phyloP scores from a whole-genome alignment of 2,329 filamentous ascomycete species.

The Xylariales sp. region DNA sequence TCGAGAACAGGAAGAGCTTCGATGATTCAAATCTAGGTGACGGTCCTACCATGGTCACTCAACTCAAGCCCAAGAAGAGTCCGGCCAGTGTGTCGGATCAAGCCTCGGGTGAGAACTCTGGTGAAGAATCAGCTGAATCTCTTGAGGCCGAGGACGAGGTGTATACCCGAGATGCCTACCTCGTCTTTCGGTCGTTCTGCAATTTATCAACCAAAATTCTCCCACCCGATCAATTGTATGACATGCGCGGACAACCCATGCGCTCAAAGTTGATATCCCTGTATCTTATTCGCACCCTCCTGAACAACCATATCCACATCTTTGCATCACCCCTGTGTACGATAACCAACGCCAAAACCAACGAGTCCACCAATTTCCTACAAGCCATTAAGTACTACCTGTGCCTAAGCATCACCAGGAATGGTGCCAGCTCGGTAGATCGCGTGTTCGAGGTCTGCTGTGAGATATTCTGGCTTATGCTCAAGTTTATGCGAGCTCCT shows the following conservation, averaged over 20 bases:
- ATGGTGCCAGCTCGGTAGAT: slow-evolving; percentile 89
- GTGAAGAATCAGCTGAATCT: slow-evolving; percentile 54
- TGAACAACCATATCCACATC: slow-evolving; percentile 89
- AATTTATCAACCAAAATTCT: slow-evolving; percentile 93
- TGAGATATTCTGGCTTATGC: slow-evolving; percentile 97
- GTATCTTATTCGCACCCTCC: slow-evolving; percentile 88
- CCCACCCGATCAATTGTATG: slow-evolving; percentile 84
- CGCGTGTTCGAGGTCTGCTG: slow-evolving; percentile 92
- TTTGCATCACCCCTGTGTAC: slow-evolving; percentile 91
- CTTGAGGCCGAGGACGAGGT: slow-evolving; percentile 83
- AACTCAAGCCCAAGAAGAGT: slow-evolving; percentile 44
- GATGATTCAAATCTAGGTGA: slow-evolving; percentile 64
- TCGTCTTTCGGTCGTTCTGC: slow-evolving; percentile 96
- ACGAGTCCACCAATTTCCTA: slow-evolving; percentile 83
- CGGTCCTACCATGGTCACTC: slow-evolving; percentile 63
- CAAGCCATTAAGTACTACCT: slow-evolving; percentile 97
- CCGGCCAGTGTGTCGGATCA: slow-evolving; percentile 48
- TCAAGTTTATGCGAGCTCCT: slow-evolving; percentile 87
- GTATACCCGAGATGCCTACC: slow-evolving; percentile 93
- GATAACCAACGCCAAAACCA: slow-evolving; percentile 85
- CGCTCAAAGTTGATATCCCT: slow-evolving; percentile 93
- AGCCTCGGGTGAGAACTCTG: slow-evolving; percentile 48
- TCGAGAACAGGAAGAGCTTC: slow-evolving; percentile 65
- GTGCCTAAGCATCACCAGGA: slow-evolving; percentile 89
- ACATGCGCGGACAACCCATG: slow-evolving; percentile 93